Evolutionary conservation across 108 stramenopile species (phyloP).

Genomic region (Pseudonitzschia pungens): DNA sequence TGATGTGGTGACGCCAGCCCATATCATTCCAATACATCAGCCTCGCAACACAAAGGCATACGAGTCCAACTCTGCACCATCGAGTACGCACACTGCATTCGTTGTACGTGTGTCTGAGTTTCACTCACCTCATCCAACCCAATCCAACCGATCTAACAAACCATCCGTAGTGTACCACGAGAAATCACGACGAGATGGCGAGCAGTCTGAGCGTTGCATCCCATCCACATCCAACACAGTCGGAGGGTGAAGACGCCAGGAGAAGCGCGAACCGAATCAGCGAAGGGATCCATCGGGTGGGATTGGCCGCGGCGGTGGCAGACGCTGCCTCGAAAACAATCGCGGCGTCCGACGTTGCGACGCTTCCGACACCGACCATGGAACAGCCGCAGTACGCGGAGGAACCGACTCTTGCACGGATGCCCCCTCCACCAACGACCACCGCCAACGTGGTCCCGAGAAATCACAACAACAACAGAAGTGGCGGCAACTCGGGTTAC

Average conservation of each 20-base stretch:
- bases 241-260: not conserved
- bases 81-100: too few relatives aligned
- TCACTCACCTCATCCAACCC: too few relatives aligned
- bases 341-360: not conserved
- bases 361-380: not conserved
- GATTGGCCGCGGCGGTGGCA: not conserved
- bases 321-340: not conserved
- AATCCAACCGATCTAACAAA: too few relatives aligned
- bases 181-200: not conserved
- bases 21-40: not conserved
- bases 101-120: too few relatives aligned
- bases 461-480: not conserved
- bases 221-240: not conserved
- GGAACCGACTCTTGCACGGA: not conserved
- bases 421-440: not conserved
- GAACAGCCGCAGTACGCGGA: not conserved
- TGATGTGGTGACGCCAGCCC: not conserved
- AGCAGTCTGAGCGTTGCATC: not conserved
- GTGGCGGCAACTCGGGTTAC: not conserved
- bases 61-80: too few relatives aligned
- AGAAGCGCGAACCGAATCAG: not conserved
- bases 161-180: too few relatives aligned
- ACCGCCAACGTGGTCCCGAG: not conserved
- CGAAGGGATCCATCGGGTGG: not conserved
- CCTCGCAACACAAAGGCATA: too few relatives aligned